A percentile compares a stretch with the other conserved stretches of the same genome.
These are phyloP conservation scores for Penicillium sumatraense DNA, from an alignment of 2,329 filamentous ascomycete species.

Conservation along the genomic window DNA sequence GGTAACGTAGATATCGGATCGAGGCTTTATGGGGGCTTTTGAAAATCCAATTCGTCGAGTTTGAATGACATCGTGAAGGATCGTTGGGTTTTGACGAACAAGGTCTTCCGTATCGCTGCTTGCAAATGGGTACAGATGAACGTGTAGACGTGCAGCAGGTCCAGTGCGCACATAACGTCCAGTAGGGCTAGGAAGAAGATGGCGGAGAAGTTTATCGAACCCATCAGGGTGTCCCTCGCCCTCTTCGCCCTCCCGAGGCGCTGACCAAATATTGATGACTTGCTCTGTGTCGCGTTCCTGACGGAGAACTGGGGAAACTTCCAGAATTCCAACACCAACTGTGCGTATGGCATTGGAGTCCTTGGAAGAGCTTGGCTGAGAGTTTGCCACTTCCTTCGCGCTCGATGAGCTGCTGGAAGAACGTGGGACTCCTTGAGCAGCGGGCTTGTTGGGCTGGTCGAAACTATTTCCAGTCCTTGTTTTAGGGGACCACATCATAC, in stretches of 20 bases:
- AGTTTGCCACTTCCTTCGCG: conserved; percentile 29
- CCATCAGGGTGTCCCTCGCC: conserved; percentile 64
- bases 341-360: conserved; percentile 62
- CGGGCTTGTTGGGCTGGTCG: conserved; percentile 35
- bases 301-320: conserved; percentile 75
- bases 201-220: conserved; percentile 74
- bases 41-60: conserved; percentile 93
- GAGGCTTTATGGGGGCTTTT: conserved; percentile 81
- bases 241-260: conserved; percentile 60
- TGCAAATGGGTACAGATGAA: conserved; percentile 79
- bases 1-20: conserved; percentile 95
- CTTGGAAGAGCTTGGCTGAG: conserved; percentile 31
- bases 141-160: conserved; percentile 75
- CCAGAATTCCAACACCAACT: conserved; percentile 77
- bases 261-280: conserved; percentile 76
- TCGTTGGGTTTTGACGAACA: conserved; percentile 83
- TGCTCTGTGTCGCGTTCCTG: conserved; percentile 74
- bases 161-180: conserved; percentile 75
- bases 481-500: conserved; percentile 51
- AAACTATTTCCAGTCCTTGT: conserved; percentile 33
- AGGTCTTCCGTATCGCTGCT: conserved; percentile 77
- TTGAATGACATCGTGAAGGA: conserved; percentile 78
- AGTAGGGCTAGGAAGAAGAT: conserved; percentile 73
- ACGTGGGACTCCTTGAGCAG: conserved; percentile 32
- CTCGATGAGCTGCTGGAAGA: conserved; percentile 37